Conservation (phyloP, 148 eudicot genomes). For the Vaccinium darrowii region DNA sequence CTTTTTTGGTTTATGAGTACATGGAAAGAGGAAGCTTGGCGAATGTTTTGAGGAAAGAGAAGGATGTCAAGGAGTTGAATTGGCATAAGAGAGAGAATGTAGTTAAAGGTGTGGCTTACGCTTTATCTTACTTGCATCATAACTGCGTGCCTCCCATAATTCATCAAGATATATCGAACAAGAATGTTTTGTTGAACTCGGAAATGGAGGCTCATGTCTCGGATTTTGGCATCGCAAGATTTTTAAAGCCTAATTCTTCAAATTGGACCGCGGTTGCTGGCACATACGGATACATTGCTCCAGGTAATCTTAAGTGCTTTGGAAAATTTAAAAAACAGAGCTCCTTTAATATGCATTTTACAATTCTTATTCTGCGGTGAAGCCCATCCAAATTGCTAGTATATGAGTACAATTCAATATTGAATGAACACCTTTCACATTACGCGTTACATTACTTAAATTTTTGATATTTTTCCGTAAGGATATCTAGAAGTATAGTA, state of each 20-base stretch:
- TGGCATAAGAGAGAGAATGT: conserved; percentile 4
- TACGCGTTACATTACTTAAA: too few species aligned
- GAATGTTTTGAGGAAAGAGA: too few species aligned
- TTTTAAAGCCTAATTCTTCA: background rate
- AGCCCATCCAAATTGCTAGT: too few species aligned
- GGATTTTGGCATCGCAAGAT: conserved; percentile 14
- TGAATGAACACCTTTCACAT: too few species aligned
- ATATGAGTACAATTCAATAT: too few species aligned
- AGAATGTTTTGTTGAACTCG: conserved; percentile 3
- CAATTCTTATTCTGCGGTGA: too few species aligned
- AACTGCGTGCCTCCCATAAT: background rate
- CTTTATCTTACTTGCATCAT: conserved; percentile 13
- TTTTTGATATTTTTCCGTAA: too few species aligned
- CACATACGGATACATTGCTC: conserved; percentile 13
- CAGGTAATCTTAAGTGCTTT: conserved; percentile 3
- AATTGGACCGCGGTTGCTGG: background rate
- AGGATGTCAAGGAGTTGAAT: background rate
- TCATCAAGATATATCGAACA: background rate
- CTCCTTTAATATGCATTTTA: too few species aligned
- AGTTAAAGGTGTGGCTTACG: background rate
- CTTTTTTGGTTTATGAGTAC: too few species aligned
- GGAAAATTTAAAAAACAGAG: too few species aligned
- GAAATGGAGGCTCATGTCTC: conserved; percentile 8
- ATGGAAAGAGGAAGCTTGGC: too few species aligned
- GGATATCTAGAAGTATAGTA: too few species aligned